Evolutionary conservation across 1,139 yeast species (phyloP).

Genomic region (Geotrichum siamense): DNA sequence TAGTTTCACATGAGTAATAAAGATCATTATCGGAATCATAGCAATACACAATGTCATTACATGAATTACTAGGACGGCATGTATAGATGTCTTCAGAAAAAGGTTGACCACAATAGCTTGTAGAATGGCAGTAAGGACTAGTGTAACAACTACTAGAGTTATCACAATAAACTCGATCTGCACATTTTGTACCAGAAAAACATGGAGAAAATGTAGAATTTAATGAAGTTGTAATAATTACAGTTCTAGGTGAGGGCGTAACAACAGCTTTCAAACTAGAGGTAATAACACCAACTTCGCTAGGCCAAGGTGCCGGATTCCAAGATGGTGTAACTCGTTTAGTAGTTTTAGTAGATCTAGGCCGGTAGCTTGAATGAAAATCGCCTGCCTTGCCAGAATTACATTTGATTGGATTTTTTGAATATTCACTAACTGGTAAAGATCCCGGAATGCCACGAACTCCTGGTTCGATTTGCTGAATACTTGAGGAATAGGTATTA

Average conservation of each 20-base stretch:
- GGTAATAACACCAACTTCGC: not conserved
- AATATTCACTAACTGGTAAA: not conserved
- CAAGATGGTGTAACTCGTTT: slow-evolving; percentile 10
- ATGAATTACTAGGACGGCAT: slow-evolving; percentile 3
- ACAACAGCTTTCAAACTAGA: not conserved
- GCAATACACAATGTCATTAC: slow-evolving; percentile 6
- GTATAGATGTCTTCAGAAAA: not conserved
- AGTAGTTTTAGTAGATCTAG: slow-evolving; percentile 2
- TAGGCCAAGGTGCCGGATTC: slow-evolving; percentile 15
- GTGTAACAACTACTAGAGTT: slow-evolving; percentile 4
- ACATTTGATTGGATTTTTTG: slow-evolving; percentile 5
- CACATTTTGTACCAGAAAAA: not conserved
- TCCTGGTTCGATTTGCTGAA: slow-evolving; percentile 8
- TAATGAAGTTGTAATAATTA: not conserved
- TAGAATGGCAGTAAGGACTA: slow-evolving; percentile 1
- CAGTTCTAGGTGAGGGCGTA: not conserved
- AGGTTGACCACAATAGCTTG: not conserved
- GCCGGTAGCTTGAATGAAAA: not conserved
- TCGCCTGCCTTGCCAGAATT: not conserved
- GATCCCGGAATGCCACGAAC: slow-evolving; percentile 13
- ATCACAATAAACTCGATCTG: slow-evolving; percentile 3
- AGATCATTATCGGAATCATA: slow-evolving; percentile 29
- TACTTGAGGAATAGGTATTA: not conserved
- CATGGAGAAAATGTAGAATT: slow-evolving; percentile 2
- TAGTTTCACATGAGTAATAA: slow-evolving; percentile 30